A percentile compares a stretch with the other conserved stretches of the same genome.
Evolutionary conservation across 768 basidiomycete genomes (phyloP).

Genomic region (Leccinum fibrillosum): DNA sequence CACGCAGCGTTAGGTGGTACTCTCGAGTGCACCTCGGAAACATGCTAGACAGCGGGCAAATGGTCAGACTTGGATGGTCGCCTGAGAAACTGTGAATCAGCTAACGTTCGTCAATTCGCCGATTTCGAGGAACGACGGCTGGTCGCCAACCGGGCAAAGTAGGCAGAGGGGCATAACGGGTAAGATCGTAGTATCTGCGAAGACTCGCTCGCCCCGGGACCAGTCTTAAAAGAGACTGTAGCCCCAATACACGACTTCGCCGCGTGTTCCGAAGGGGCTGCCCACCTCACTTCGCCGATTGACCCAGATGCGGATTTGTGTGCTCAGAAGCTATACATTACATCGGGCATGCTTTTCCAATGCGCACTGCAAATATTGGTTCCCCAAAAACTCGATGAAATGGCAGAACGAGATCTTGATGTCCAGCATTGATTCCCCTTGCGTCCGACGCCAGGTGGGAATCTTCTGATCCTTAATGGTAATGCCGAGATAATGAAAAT

Average conservation of each 20-base stretch:
- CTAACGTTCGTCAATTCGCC: conserved; percentile 19
- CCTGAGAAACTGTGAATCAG: neutral
- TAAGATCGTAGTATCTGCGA: conserved; percentile 16
- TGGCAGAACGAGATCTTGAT: conserved; percentile 1
- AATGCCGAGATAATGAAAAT: conserved; percentile 15
- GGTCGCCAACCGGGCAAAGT: conserved; percentile 21
- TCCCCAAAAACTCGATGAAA: conserved; percentile 3
- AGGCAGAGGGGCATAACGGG: conserved; percentile 24
- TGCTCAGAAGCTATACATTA: conserved; percentile 19
- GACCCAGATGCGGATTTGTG: conserved; percentile 21
- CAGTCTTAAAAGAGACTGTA: conserved; percentile 29
- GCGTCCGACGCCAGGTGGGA: conserved; percentile 18
- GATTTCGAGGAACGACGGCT: conserved; percentile 21
- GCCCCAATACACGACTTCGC: conserved; percentile 33
- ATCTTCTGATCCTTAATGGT: conserved; percentile 17
- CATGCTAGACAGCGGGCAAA: conserved; percentile 16
- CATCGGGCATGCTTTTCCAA: conserved; percentile 25
- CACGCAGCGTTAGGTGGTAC: neutral
- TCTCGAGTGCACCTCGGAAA: conserved; percentile 16
- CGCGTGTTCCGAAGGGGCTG: conserved; percentile 28
- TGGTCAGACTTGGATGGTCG: conserved; percentile 4
- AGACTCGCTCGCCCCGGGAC: conserved; percentile 10
- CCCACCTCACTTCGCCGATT: conserved; percentile 24
- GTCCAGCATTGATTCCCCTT: neutral
- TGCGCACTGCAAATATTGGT: conserved; percentile 13